phyloP scores from a whole-genome alignment of 2,329 filamentous ascomycete species.

The Colletotrichum cereale region DNA sequence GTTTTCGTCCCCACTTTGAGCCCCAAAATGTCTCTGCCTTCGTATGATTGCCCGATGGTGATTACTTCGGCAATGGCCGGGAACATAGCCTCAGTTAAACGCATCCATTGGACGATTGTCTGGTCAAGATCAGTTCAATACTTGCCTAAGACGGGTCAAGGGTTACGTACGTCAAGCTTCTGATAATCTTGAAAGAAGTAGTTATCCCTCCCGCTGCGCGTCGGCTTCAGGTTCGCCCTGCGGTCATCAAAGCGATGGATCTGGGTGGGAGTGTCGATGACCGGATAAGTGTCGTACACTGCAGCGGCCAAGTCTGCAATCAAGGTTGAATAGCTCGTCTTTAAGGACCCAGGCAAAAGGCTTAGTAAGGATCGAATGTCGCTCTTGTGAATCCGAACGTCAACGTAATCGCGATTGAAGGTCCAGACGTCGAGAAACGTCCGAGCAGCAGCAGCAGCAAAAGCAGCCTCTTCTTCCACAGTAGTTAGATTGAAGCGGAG shows the following conservation, averaged over 20 bases:
- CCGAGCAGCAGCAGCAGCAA: slow-evolving; percentile 79
- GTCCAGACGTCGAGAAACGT: slow-evolving; percentile 94
- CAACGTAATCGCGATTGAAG: slow-evolving; percentile 83
- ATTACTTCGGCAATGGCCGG: slow-evolving; percentile 80
- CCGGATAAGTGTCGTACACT: slow-evolving; percentile 81
- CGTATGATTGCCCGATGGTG: slow-evolving; percentile 85
- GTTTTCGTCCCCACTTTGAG: slow-evolving; percentile 76
- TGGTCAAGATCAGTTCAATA: slow-evolving; percentile 41
- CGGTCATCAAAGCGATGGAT: slow-evolving; percentile 43
- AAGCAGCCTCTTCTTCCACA: slow-evolving; percentile 74
- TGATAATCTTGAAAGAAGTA: slow-evolving; percentile 96
- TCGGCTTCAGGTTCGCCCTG: slow-evolving; percentile 46
- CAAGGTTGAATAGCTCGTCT: slow-evolving; percentile 77
- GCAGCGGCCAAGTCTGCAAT: slow-evolving; percentile 85
- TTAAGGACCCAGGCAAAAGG: slow-evolving; percentile 81
- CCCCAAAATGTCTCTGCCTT: slow-evolving; percentile 87
- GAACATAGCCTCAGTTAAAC: slow-evolving; percentile 89
- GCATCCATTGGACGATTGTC: slow-evolving; percentile 89
- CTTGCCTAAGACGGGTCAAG: slow-evolving; percentile 50
- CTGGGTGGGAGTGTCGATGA: slow-evolving; percentile 48
- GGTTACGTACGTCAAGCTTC: slow-evolving; percentile 72
- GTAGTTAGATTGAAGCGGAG: slow-evolving; percentile 86
- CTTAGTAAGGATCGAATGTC: slow-evolving; percentile 83
- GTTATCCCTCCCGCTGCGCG: slow-evolving; percentile 66
- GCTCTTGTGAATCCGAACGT: slow-evolving; percentile 82